Percentiles rank a stretch among this genome's conserved stretches.
Evolutionary conservation across 139 green algal genomes (phyloP).

Genomic region (Axilococcus clingmanii): DNA sequence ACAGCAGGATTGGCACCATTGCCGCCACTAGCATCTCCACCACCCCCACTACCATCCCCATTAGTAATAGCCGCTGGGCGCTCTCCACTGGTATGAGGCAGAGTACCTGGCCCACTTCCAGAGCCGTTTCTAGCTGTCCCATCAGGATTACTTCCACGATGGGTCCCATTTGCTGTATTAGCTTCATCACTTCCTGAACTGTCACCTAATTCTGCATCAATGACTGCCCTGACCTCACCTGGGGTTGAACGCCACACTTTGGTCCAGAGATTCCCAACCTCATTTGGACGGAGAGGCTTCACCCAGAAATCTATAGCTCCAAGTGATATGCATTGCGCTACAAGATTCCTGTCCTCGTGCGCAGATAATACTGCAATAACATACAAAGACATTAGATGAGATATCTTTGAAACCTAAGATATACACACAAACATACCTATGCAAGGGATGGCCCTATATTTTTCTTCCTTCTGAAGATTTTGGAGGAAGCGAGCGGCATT

Average conservation of each 20-base stretch:
- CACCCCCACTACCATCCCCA: slow-evolving; percentile 20
- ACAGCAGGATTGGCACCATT: neutral
- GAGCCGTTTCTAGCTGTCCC: neutral
- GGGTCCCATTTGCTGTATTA: slow-evolving; percentile 14
- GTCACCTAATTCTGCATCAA: neutral
- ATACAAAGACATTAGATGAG: neutral
- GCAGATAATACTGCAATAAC: slow-evolving; percentile 47
- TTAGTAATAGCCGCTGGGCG: slow-evolving; percentile 9
- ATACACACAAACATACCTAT: slow-evolving; percentile 39
- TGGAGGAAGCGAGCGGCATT: slow-evolving; percentile 47
- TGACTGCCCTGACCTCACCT: neutral
- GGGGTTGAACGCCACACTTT: slow-evolving; percentile 53
- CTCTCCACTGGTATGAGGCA: slow-evolving; percentile 13
- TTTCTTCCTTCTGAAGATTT: slow-evolving; percentile 22
- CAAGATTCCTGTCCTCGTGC: slow-evolving; percentile 48
- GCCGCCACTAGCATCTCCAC: neutral
- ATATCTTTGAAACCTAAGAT: neutral
- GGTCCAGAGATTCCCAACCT: slow-evolving; percentile 78
- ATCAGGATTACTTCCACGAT: slow-evolving; percentile 27
- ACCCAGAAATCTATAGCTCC: slow-evolving; percentile 80
- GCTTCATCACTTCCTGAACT: slow-evolving; percentile 26
- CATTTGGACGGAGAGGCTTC: slow-evolving; percentile 73
- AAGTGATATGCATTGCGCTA: slow-evolving; percentile 65
- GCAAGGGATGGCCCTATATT: slow-evolving; percentile 31
- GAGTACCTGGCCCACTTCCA: slow-evolving; percentile 1